Conservation (phyloP, 305 asterid species). For the Ajuga reptans region DNA sequence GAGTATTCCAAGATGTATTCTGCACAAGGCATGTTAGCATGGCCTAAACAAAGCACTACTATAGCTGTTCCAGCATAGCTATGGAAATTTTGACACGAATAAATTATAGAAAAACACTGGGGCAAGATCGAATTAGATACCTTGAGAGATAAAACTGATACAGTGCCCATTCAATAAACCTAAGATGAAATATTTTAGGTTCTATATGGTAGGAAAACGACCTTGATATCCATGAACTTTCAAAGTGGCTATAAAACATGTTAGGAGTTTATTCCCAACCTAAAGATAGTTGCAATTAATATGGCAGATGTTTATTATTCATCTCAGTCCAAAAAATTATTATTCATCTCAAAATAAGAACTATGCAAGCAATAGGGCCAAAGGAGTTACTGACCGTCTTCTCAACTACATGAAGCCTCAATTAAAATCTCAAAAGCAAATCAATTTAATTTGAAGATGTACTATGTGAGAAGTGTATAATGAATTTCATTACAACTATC, state of each 20-base stretch:
- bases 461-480: not conserved
- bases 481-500: not conserved
- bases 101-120: not conserved
- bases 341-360: not conserved
- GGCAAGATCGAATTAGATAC: not conserved
- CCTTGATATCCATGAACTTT: no score
- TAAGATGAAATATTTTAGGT: no score
- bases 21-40: not conserved
- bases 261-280: no score
- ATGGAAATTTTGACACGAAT: not conserved
- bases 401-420: not conserved
- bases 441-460: not conserved
- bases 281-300: not conserved
- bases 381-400: not conserved
- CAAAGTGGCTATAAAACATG: no score
- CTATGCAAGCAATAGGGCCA: not conserved
- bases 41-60: not conserved
- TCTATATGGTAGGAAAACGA: no score
- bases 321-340: no score
- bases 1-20: not conserved
- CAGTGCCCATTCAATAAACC: no score
- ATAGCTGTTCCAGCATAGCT: not conserved
- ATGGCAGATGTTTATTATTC: not conserved
- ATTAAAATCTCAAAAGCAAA: not conserved
- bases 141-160: not conserved